Percentiles rank a stretch among this genome's conserved stretches.
Evolutionary conservation across 768 basidiomycete genomes (phyloP).

Genomic region (Russula compacta): DNA sequence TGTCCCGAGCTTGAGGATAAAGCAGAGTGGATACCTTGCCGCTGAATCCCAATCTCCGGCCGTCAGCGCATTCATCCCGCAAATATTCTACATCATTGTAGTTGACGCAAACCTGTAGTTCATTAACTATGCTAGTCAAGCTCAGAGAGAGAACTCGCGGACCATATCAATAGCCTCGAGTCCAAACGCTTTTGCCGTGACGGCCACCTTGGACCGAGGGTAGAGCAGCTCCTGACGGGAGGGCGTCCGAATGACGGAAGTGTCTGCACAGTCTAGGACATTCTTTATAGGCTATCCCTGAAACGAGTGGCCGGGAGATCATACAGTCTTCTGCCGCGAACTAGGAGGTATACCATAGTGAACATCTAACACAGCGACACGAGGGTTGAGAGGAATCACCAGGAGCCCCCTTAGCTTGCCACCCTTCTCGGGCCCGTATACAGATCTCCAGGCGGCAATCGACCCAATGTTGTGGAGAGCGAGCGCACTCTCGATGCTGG

Average conservation of each 20-base stretch:
- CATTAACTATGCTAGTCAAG: not conserved
- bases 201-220: slow-evolving; percentile 74
- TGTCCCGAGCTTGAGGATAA: not conserved
- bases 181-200: slow-evolving; percentile 74
- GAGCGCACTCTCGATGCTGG: slow-evolving; percentile 79
- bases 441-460: slow-evolving; percentile 63
- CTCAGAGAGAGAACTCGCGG: not conserved
- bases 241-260: slow-evolving; percentile 66
- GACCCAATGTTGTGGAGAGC: slow-evolving; percentile 55
- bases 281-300: not conserved
- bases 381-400: slow-evolving; percentile 31
- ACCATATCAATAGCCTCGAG: slow-evolving; percentile 91
- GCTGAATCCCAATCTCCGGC: slow-evolving; percentile 75
- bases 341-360: slow-evolving; percentile 32
- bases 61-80: slow-evolving; percentile 70
- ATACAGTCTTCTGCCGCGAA: slow-evolving; percentile 94
- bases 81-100: slow-evolving; percentile 67
- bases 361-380: not conserved
- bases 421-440: slow-evolving; percentile 35
- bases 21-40: slow-evolving; percentile 55
- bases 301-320: slow-evolving; percentile 17
- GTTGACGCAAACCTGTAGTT: slow-evolving; percentile 69
- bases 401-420: slow-evolving; percentile 56
- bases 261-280: slow-evolving; percentile 75
- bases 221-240: slow-evolving; percentile 73